Base-by-base conservation (phyloP, 331 rosid species). In the Phaseolus coccineus region DNA sequence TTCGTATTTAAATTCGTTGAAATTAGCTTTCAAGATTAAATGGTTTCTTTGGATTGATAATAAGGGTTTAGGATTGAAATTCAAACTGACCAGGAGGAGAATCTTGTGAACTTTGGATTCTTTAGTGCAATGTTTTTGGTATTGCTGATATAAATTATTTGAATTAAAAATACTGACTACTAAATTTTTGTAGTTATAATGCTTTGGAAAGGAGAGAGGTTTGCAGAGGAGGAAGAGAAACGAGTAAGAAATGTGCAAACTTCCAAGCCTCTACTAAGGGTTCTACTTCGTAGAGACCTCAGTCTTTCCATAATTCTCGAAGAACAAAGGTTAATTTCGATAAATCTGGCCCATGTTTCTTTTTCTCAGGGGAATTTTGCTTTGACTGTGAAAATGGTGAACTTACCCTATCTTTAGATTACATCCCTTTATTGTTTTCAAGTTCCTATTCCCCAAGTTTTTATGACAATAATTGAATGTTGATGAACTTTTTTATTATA, bases 361-460 rank as follows among this genome's bases (percentile, higher is more conserved):
- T 96, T 96, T 89, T 96, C 99, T 64, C 98, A 91, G 83, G 99
- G 98, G 12, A 96, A 93, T 88, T 96, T 91, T 74, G 53, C 98
- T 57, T 87, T 96, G 87, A 96, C 99, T 11, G 98, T 96, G 74
- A 96, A 96, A 90, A 96, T 96, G 99, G 99, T 91, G 73, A 80
- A 77, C 61, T 76, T 63, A 39, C 50, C 37, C 19, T 66, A 51
- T 76, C 47, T 66, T 58, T 73, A 30, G 69, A 73, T 72, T 69
- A 33, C 81, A 42, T 47, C 47, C 75, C 55, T 65, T 66, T 40
- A 10, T 59, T 19, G 42, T 67, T 73, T 72, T 69, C 24, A 50
- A 57, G 55, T 69, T 85, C 30, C 28, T 53, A 35, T 37, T 8
- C 13, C 47, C 55, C 28, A 16, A 75, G 73, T 83, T 13, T 67